Percentiles rank a stretch among this genome's conserved stretches.
Conservation (phyloP, 179 eudicot species). For the Drosera spatulata region DNA sequence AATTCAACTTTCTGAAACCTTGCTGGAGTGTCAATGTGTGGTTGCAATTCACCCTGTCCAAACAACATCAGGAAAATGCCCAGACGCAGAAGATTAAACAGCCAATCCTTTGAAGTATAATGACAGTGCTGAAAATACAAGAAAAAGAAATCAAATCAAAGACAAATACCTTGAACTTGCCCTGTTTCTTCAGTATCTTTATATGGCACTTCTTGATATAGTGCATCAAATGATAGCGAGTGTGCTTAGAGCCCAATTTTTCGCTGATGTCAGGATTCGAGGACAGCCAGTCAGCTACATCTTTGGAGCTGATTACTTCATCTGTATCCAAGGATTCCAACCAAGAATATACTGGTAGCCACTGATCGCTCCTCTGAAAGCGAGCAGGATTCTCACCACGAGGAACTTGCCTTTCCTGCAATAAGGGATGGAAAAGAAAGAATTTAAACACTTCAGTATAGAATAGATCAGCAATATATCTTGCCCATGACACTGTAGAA, state of each 20-base stretch:
- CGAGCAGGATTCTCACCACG: conserved; percentile 34
- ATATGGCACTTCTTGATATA: conserved; percentile 78
- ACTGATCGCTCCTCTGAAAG: conserved; percentile 83
- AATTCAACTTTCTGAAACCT: conserved; percentile 16
- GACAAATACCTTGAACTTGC: conserved; percentile 35
- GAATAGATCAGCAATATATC: no score
- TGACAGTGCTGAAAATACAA: background rate
- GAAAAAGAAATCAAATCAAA: background rate
- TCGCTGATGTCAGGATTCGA: conserved; percentile 57
- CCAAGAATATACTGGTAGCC: conserved; percentile 95
- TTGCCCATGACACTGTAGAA: no score
- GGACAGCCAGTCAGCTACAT: conserved; percentile 77
- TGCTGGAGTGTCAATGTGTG: conserved; percentile 15
- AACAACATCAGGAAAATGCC: conserved; percentile 1
- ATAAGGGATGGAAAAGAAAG: background rate
- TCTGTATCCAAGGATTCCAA: conserved; percentile 67
- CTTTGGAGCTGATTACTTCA: conserved; percentile 75
- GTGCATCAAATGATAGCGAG: conserved; percentile 94
- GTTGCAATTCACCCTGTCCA: conserved; percentile 34
- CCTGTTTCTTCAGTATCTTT: conserved; percentile 70
- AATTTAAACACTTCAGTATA: background rate
- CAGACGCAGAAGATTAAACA: conserved; percentile 3
- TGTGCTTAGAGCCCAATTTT: conserved; percentile 53
- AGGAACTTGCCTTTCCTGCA: conserved; percentile 3
- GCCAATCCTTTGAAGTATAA: background rate